Evolutionary conservation across 2,329 filamentous ascomycete genomes (phyloP).

Genomic region (Zymoseptoria crescenta): DNA sequence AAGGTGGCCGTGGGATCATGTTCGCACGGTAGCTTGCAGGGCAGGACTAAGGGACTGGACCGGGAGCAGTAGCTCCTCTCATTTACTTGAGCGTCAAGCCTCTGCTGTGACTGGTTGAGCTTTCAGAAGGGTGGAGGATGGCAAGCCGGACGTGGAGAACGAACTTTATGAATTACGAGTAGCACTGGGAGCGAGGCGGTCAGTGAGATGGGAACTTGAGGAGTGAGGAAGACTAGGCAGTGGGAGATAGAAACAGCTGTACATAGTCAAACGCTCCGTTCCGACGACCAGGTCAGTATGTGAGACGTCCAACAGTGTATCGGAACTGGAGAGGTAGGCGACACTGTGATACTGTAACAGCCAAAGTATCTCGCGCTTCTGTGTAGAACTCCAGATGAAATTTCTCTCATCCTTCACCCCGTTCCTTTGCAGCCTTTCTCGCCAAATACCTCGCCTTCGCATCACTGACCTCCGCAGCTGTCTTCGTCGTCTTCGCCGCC

Average conservation of each 20-base stretch:
- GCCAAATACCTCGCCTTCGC: constrained; percentile 74
- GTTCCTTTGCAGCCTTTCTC: constrained; percentile 63
- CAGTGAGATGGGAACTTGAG: not conserved
- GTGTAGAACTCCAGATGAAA: not conserved
- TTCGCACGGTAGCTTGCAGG: not conserved
- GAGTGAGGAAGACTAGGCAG: not conserved
- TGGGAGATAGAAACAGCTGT: not conserved
- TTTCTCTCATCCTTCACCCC: constrained; percentile 21
- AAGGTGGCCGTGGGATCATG: not conserved
- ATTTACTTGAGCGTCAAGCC: not conserved
- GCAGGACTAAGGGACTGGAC: not conserved
- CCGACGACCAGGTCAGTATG: not conserved
- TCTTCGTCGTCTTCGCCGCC: constrained; percentile 69
- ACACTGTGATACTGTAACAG: not conserved
- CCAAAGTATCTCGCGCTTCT: not conserved
- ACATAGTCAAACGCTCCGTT: not conserved
- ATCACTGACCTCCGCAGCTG: constrained; percentile 64
- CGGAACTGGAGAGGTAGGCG: not conserved
- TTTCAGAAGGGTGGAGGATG: not conserved
- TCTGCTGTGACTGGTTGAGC: not conserved
- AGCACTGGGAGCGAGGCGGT: not conserved
- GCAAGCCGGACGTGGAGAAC: not conserved
- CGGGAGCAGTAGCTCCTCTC: not conserved
- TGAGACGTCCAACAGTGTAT: not conserved
- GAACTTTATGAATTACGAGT: not conserved